Base-by-base conservation (phyloP, 176 grass and related monocot genomes). In the Rhipidocladum racemiflorum region DNA sequence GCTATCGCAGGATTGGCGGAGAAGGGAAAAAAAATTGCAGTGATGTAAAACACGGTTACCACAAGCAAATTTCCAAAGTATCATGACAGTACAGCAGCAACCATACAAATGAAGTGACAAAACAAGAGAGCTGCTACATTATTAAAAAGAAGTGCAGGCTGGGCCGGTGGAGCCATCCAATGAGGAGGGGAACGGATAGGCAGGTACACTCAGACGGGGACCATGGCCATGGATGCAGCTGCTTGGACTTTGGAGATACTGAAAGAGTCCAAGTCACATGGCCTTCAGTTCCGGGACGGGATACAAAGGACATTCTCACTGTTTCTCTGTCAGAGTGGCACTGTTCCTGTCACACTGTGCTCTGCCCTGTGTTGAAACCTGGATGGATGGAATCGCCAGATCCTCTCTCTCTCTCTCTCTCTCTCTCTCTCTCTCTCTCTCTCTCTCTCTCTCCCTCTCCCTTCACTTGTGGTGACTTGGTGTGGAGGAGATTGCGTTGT, bases 221-320 rank as follows among this genome's bases (percentile, higher is more conserved):
- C 54, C 54, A 75, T 15, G 35, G 17, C 72, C 72, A 10, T 27
- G 14, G 49, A 10, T 61, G 28, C 35, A 55, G 68, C 25, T 81
- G 59, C 16, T 62, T 20, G 43, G 43, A 44, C 43, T 44, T 60
- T 27, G 29, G 27, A 36, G 74, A 62, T 21, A 35, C 38, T 9
- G 40, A 40, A 51, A 20, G 24, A 62, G 54, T 77, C 49, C 20
- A 78, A 29, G 75, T 78, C 75, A 78, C 75, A 85, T 85, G 83
- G 23, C 51, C 64, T 77, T 46, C 28, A 8, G 24, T 14, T 23
- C 65, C 32, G 18, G 21, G 7, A 48, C n/a, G 12, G 63, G 51
- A 30, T 65, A 78, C 65, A 63, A 66, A 66, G 61, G 85, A 87
- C 61, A 69, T 68, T 61, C 62, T 68, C 29, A 7, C 62, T 29